Percentiles rank a stretch among this genome's conserved stretches.
Conservation (phyloP, 2,329 filamentous ascomycete genomes). For the Aspergillus latus region DNA sequence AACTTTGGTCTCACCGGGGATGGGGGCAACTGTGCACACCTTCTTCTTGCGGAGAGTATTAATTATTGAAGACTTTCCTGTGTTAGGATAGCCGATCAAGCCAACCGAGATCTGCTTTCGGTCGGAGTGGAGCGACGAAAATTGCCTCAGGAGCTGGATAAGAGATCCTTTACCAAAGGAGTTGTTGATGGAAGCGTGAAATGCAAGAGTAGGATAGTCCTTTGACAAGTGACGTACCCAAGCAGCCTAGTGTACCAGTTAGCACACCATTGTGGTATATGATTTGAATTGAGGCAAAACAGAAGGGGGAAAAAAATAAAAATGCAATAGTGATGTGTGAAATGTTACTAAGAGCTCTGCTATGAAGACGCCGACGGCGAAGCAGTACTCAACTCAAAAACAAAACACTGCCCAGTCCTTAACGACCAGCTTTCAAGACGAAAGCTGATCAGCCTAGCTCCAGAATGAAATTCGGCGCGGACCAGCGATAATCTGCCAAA, state of each 20-base stretch:
- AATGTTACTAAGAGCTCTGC: slow-evolving; percentile 98
- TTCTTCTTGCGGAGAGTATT: slow-evolving; percentile 94
- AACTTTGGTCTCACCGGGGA: slow-evolving; percentile 94
- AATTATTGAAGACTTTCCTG: slow-evolving; percentile 94
- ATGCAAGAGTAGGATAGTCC: slow-evolving; percentile 89
- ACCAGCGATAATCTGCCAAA: slow-evolving; percentile 89
- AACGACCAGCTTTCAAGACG: slow-evolving; percentile 86
- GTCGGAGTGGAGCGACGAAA: slow-evolving; percentile 82
- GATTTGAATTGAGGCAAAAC: neutral
- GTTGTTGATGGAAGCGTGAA: slow-evolving; percentile 92
- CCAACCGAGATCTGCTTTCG: slow-evolving; percentile 94
- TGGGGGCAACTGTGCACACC: slow-evolving; percentile 88
- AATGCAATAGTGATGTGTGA: slow-evolving; percentile 65
- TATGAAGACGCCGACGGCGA: slow-evolving; percentile 63
- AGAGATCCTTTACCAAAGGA: slow-evolving; percentile 94
- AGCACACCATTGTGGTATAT: slow-evolving; percentile 28
- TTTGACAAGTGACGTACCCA: slow-evolving; percentile 90
- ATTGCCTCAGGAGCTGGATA: slow-evolving; percentile 89
- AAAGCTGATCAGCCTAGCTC: slow-evolving; percentile 68
- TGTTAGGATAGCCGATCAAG: slow-evolving; percentile 86
- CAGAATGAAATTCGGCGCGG: slow-evolving; percentile 66
- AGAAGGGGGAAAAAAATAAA: slow-evolving; percentile 43
- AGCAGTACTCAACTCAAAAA: slow-evolving; percentile 94
- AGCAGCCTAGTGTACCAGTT: slow-evolving; percentile 64
- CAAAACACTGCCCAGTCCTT: slow-evolving; percentile 76